Evolutionary conservation across 179 eudicot genomes (phyloP).

Genomic region (Silene coronaria): DNA sequence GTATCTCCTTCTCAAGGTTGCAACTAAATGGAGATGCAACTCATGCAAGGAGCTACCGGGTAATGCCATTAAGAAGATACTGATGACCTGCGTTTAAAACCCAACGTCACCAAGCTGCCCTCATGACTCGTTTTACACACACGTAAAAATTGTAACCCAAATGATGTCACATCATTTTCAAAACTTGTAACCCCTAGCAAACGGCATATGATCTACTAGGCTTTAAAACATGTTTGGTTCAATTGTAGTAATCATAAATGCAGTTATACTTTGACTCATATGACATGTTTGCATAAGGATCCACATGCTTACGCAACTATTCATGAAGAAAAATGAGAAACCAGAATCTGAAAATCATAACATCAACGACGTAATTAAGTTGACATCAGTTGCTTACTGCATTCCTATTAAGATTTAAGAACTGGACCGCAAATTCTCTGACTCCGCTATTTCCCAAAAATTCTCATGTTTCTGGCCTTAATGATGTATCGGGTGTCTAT

Average conservation of each 20-base stretch:
- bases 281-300: neutral
- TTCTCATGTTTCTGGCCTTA: neutral
- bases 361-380: neutral
- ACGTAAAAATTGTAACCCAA: neutral
- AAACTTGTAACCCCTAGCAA: neutral
- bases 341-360: neutral
- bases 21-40: neutral
- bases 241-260: neutral
- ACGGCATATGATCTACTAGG: neutral
- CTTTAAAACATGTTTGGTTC: conserved; percentile 2
- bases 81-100: neutral
- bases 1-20: neutral
- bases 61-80: neutral
- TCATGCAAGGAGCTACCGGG: too few species aligned
- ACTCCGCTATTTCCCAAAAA: neutral
- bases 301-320: neutral
- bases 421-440: neutral
- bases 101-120: neutral
- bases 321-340: neutral
- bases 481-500: neutral
- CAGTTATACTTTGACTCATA: neutral
- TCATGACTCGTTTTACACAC: neutral
- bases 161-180: neutral
- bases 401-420: neutral
- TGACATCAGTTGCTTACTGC: neutral